phyloP scores from a whole-genome alignment of 2,329 filamentous ascomycete genomes.

The Venturia aucupariae region DNA sequence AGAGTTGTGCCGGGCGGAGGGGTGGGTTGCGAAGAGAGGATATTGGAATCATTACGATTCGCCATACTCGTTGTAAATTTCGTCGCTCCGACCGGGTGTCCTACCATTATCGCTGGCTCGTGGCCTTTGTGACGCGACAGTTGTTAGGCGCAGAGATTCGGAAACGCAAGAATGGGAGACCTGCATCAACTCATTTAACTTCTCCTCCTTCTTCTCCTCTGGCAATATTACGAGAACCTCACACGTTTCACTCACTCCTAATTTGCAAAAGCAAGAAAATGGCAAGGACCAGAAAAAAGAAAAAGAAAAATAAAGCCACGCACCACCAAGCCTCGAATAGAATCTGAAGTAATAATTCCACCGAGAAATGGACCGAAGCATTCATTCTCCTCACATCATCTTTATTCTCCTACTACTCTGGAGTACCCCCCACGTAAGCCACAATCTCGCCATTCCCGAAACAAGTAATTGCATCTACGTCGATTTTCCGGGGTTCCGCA shows the following conservation, averaged over 20 bases:
- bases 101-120: not conserved
- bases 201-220: not conserved
- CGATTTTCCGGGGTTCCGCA: conserved; percentile 3
- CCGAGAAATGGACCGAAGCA: not conserved
- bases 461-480: not conserved
- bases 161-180: too few species aligned
- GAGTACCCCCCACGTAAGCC: not conserved
- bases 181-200: not conserved
- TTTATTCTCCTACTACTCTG: too few species aligned
- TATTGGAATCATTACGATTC: too few species aligned
- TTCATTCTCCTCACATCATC: not conserved
- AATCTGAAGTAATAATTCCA: not conserved
- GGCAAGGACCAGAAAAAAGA: too few species aligned
- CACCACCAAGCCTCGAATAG: not conserved
- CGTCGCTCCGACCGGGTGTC: too few species aligned
- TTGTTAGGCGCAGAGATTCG: not conserved
- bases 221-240: not conserved
- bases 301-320: too few species aligned
- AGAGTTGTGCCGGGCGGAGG: too few species aligned
- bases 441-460: not conserved
- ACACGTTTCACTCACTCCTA: too few species aligned
- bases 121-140: not conserved
- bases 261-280: too few species aligned
- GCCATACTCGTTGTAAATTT: too few species aligned
- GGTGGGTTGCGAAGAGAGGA: too few species aligned